These are phyloP conservation scores for Penicillium sp. DNA, from an alignment of 2,329 filamentous ascomycete genomes.

Conservation along the genomic window DNA sequence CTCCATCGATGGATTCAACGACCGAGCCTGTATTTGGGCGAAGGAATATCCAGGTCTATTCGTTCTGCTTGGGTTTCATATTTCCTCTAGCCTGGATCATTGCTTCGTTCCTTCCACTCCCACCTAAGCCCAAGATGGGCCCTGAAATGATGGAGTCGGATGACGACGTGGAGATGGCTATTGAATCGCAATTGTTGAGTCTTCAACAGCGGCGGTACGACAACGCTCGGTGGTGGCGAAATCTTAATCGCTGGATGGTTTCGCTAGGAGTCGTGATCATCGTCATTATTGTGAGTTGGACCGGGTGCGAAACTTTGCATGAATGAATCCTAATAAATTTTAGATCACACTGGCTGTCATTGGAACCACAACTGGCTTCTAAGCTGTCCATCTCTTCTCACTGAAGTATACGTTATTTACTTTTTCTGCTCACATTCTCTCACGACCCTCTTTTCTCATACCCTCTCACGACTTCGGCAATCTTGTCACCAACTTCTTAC, in stretches of 20 bases:
- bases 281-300: slow-evolving; percentile 56
- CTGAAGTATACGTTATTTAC: neutral
- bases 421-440: neutral
- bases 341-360: slow-evolving; percentile 38
- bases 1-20: slow-evolving; percentile 71
- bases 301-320: neutral
- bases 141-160: slow-evolving; percentile 56
- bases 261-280: slow-evolving; percentile 61
- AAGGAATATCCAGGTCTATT: slow-evolving; percentile 73
- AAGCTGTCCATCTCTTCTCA: neutral
- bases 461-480: neutral
- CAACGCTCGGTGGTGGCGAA: slow-evolving; percentile 69
- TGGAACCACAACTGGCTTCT: slow-evolving; percentile 40
- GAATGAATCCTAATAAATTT: slow-evolving; percentile 11
- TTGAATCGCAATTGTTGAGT: slow-evolving; percentile 49
- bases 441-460: slow-evolving; percentile 3
- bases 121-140: slow-evolving; percentile 56
- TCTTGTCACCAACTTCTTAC: neutral
- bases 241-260: slow-evolving; percentile 65
- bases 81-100: slow-evolving; percentile 80
- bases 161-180: slow-evolving; percentile 47
- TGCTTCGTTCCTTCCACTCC: slow-evolving; percentile 74
- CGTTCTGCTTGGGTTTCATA: slow-evolving; percentile 78
- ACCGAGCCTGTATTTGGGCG: slow-evolving; percentile 66
- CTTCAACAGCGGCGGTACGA: slow-evolving; percentile 56